phyloP scores from a whole-genome alignment of 345 rosid genomes.

The Moringa oleifera region DNA sequence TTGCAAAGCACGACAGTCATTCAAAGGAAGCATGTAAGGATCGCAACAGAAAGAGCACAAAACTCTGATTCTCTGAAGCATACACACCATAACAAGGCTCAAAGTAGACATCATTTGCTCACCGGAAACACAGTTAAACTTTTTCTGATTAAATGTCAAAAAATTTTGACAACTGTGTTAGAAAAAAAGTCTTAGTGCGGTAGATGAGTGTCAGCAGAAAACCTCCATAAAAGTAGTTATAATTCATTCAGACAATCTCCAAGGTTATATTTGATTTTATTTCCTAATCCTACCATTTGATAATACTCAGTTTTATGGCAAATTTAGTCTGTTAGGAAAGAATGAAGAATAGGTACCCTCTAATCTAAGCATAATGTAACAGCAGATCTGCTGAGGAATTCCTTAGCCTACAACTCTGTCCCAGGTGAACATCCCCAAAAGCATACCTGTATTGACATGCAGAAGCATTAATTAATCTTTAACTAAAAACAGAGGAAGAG shows the following conservation, averaged over 20 bases:
- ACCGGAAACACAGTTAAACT: neutral
- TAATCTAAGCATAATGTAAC: constrained; percentile 56
- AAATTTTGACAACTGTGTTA: too few relatives aligned
- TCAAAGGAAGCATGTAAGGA: too few relatives aligned
- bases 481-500: neutral
- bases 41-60: too few relatives aligned
- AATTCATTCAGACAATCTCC: neutral
- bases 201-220: too few relatives aligned
- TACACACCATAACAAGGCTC: too few relatives aligned
- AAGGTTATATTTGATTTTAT: neutral
- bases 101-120: neutral
- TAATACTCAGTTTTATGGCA: neutral
- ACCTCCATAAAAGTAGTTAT: too few relatives aligned
- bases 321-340: neutral
- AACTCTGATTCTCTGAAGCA: too few relatives aligned
- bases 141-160: neutral
- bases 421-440: constrained; percentile 94
- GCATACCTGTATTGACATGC: constrained; percentile 47
- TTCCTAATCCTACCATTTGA: neutral
- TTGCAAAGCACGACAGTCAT: too few relatives aligned
- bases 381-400: constrained; percentile 59
- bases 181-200: too few relatives aligned
- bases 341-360: constrained; percentile 18
- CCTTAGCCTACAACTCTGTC: constrained; percentile 97
- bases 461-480: neutral